Percentiles rank a stretch among this genome's conserved stretches.
phyloP scores from a whole-genome alignment of 73 alveolate genomes.

The Durusdinium trenchii region DNA sequence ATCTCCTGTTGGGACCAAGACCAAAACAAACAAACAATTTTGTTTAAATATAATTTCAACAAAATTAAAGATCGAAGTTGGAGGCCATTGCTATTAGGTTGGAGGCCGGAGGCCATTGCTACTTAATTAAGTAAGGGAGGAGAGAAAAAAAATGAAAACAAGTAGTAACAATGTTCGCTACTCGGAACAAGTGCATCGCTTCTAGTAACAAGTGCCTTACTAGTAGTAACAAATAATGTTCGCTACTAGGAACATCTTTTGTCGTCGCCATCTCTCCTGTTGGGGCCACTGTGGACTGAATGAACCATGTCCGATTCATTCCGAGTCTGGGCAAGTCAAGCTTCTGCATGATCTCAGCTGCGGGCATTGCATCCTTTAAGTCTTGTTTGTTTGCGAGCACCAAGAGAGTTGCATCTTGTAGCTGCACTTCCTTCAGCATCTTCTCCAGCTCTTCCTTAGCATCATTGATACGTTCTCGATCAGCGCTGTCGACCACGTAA shows the following conservation, averaged over 20 bases:
- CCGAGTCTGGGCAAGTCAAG: slow-evolving; percentile 21
- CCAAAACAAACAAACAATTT: neutral
- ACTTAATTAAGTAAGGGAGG: too few species aligned
- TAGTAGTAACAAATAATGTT: neutral
- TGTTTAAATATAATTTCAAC: neutral
- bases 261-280: neutral
- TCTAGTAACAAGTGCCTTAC: too few species aligned
- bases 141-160: neutral
- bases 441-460: slow-evolving; percentile 66
- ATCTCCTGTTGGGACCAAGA: neutral
- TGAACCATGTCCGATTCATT: slow-evolving; percentile 51
- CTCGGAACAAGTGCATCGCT: neutral
- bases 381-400: slow-evolving; percentile 98
- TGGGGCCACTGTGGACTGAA: slow-evolving; percentile 40
- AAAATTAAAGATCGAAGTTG: neutral
- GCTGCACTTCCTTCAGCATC: slow-evolving; percentile 2
- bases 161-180: neutral
- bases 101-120: too few species aligned
- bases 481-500: slow-evolving; percentile 97
- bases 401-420: slow-evolving; percentile 98
- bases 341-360: slow-evolving; percentile 15
- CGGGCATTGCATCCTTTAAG: slow-evolving; percentile 54
- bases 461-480: slow-evolving; percentile 85
- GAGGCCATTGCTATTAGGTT: too few species aligned
- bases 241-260: neutral